Conservation (phyloP, 108 stramenopile genomes). For the Schizochytrium sp. region DNA sequence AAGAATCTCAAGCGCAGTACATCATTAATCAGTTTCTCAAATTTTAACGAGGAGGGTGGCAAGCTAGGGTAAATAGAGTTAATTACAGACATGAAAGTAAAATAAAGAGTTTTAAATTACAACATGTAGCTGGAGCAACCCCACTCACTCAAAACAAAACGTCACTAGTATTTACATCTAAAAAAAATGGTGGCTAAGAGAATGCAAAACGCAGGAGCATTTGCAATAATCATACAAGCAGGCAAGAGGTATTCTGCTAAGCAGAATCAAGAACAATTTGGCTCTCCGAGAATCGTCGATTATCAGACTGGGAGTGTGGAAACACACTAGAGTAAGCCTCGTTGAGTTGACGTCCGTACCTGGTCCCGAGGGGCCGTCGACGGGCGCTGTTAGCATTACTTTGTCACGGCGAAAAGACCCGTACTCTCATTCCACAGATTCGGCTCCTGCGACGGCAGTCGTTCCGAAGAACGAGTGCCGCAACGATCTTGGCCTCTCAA, state of each 20-base stretch:
- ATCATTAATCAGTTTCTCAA: not conserved
- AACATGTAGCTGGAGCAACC: not conserved
- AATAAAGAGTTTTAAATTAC: not conserved
- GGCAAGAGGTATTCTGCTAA: no score
- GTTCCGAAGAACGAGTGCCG: slow-evolving; percentile 5
- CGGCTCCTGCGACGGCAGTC: slow-evolving; percentile 5
- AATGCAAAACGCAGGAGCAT: not conserved
- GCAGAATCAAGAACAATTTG: no score
- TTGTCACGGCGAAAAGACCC: slow-evolving; percentile 56
- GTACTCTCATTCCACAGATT: slow-evolving; percentile 22
- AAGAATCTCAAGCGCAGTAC: not conserved
- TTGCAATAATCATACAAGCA: not conserved
- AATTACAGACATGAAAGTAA: not conserved
- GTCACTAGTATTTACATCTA: not conserved
- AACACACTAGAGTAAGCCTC: slow-evolving; percentile 61
- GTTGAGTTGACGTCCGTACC: slow-evolving; percentile 39
- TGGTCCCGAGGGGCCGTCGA: not conserved
- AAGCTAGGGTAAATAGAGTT: not conserved
- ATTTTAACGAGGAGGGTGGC: not conserved
- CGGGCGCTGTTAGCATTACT: slow-evolving; percentile 40
- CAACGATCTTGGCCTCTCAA: slow-evolving; percentile 19
- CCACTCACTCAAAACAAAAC: not conserved
- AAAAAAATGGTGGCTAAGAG: not conserved
- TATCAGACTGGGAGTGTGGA: slow-evolving; percentile 1
- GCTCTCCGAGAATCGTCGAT: not conserved